Percentiles rank a stretch among this genome's conserved stretches.
These are phyloP conservation scores for Alternaria conjuncta DNA, from an alignment of 2,329 filamentous ascomycete species.

Conservation along the genomic window DNA sequence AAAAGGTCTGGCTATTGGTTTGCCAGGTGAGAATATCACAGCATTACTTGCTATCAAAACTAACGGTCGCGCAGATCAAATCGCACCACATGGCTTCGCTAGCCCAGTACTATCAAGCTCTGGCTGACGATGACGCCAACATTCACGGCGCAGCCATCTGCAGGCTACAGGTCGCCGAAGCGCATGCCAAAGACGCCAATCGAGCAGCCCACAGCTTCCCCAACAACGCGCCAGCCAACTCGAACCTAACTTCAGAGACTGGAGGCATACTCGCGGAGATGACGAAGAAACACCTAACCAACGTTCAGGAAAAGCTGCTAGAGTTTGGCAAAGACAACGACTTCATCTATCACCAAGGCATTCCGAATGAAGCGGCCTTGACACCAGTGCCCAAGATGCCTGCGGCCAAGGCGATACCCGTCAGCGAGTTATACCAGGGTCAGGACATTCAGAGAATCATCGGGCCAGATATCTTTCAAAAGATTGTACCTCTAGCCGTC, in stretches of 20 bases:
- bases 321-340: slow-evolving; percentile 91
- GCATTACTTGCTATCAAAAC: not conserved
- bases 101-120: slow-evolving; percentile 91
- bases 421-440: slow-evolving; percentile 94
- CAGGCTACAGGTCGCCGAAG: slow-evolving; percentile 81
- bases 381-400: slow-evolving; percentile 86
- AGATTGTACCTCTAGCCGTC: slow-evolving; percentile 93
- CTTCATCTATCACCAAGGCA: slow-evolving; percentile 94
- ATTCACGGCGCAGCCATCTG: slow-evolving; percentile 86
- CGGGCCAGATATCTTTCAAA: slow-evolving; percentile 94
- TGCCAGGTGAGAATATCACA: slow-evolving; percentile 66
- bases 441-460: slow-evolving; percentile 98
- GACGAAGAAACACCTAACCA: slow-evolving; percentile 79
- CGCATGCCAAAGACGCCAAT: slow-evolving; percentile 77
- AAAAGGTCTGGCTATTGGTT: slow-evolving; percentile 89
- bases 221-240: slow-evolving; percentile 75
- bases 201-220: slow-evolving; percentile 81
- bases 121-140: slow-evolving; percentile 88
- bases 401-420: slow-evolving; percentile 94
- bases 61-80: slow-evolving; percentile 66
- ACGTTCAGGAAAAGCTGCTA: slow-evolving; percentile 79
- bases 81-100: slow-evolving; percentile 81
- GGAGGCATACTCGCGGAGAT: slow-evolving; percentile 77
- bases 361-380: slow-evolving; percentile 84
- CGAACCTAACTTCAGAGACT: slow-evolving; percentile 83